Evolutionary conservation across 495 filamentous ascomycete genomes (phyloP).

Genomic region (Apodospora peruviana): DNA sequence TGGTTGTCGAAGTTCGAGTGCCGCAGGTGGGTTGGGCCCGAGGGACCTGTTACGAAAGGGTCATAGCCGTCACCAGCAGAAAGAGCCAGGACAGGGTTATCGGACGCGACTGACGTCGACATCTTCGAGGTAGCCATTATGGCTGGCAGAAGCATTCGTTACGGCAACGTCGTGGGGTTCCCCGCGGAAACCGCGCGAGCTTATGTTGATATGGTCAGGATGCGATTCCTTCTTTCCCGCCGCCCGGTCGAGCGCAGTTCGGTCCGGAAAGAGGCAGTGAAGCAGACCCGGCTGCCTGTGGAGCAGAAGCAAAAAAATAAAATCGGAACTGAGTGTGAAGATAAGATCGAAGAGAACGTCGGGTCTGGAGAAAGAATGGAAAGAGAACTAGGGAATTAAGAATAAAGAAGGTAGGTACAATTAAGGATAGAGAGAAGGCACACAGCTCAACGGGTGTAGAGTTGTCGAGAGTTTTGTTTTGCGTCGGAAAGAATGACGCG

Average conservation of each 20-base stretch:
- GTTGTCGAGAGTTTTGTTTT: slow-evolving; percentile 13
- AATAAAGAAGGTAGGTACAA: neutral
- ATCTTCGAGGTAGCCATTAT: slow-evolving; percentile 15
- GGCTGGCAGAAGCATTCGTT: slow-evolving; percentile 2
- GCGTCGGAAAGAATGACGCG: slow-evolving; percentile 16
- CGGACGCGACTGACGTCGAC: slow-evolving; percentile 28
- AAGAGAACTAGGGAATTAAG: neutral
- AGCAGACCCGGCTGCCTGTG: slow-evolving; percentile 11
- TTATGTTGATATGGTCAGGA: slow-evolving; percentile 5
- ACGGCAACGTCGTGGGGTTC: neutral
- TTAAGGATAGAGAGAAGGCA: neutral
- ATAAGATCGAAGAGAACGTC: neutral
- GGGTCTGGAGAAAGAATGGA: neutral
- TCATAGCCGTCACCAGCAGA: slow-evolving; percentile 39
- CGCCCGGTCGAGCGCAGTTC: neutral
- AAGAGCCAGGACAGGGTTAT: slow-evolving; percentile 20
- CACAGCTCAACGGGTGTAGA: neutral
- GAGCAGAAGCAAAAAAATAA: neutral
- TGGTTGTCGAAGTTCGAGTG: slow-evolving; percentile 76
- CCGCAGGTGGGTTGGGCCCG: slow-evolving; percentile 53
- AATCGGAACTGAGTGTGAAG: neutral
- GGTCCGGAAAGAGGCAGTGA: slow-evolving; percentile 5
- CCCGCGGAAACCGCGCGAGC: slow-evolving; percentile 3
- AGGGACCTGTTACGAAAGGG: slow-evolving; percentile 43
- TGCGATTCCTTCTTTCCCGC: slow-evolving; percentile 11